A percentile compares a stretch with the other conserved stretches of the same genome.
phyloP scores from a whole-genome alignment of 2,329 filamentous ascomycete species.

The Cladosporium sp. region DNA sequence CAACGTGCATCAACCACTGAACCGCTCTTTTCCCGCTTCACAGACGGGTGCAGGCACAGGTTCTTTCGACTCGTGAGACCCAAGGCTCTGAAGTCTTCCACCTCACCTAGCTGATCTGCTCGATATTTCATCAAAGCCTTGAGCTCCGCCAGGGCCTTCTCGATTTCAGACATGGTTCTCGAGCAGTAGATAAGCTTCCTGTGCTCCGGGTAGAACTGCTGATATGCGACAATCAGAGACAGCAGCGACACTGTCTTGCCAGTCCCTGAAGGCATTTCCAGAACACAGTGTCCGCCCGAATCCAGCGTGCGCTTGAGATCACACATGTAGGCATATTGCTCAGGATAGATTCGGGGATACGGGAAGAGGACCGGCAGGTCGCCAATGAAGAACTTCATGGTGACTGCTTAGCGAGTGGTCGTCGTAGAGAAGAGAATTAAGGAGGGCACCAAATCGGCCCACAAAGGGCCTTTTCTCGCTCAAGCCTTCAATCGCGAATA shows the following conservation, averaged over 20 bases:
- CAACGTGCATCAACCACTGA: conserved; percentile 91
- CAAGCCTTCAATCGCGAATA: not conserved
- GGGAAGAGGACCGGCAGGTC: conserved; percentile 66
- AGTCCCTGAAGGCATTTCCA: conserved; percentile 98
- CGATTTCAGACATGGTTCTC: conserved; percentile 99
- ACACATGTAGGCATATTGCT: conserved; percentile 76
- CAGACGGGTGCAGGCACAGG: conserved; percentile 88
- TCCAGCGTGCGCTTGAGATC: conserved; percentile 86
- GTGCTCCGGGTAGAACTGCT: conserved; percentile 86
- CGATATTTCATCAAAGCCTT: conserved; percentile 94
- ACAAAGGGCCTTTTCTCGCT: not conserved
- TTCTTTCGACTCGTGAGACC: conserved; percentile 97
- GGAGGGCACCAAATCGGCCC: no score
- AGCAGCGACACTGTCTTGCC: conserved; percentile 95
- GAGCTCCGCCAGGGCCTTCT: conserved; percentile 89
- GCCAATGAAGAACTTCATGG: conserved; percentile 76
- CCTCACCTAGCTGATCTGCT: conserved; percentile 75
- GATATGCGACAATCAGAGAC: conserved; percentile 93
- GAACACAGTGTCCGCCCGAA: conserved; percentile 85
- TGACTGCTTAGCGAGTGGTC: conserved; percentile 24
- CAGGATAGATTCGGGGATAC: conserved; percentile 68
- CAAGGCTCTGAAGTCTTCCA: conserved; percentile 87
- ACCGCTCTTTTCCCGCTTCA: conserved; percentile 94
- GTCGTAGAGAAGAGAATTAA: no score
- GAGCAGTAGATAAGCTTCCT: conserved; percentile 98